Evolutionary conservation across 1,139 yeast species (phyloP).

Genomic region (Sugiyamaella sp.): DNA sequence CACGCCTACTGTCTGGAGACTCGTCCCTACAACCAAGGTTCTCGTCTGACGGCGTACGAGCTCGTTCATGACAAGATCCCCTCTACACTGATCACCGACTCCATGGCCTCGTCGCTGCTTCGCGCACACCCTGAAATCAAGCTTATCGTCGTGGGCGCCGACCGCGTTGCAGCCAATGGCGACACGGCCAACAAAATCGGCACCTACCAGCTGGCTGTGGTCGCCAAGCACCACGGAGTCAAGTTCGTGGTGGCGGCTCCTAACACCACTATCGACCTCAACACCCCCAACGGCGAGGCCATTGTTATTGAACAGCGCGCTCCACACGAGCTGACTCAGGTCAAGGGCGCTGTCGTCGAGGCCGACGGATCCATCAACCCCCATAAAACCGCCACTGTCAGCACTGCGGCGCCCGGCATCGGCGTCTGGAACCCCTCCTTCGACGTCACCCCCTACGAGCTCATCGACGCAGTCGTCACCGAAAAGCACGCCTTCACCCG

Average conservation of each 20-base stretch:
- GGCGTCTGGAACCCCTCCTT: conserved; percentile 96
- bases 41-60: conserved; percentile 90
- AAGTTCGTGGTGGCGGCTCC: conserved; percentile 96
- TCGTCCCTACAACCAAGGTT: conserved; percentile 96
- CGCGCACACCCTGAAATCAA: conserved; percentile 58
- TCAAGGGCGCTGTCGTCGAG: conserved; percentile 65
- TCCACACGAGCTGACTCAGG: conserved; percentile 70
- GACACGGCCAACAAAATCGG: conserved; percentile 98
- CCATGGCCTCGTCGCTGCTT: conserved; percentile 84
- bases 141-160: conserved; percentile 97
- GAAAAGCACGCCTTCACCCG: conserved; percentile 57
- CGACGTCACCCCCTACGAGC: conserved; percentile 83
- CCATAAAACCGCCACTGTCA: conserved; percentile 50
- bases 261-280: conserved; percentile 79
- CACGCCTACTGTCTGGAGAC: conserved; percentile 91
- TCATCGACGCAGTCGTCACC: conserved; percentile 87
- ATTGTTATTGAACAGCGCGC: conserved; percentile 91
- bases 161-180: conserved; percentile 82
- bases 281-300: conserved; percentile 65
- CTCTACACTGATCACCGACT: conserved; percentile 84
- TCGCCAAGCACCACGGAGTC: conserved; percentile 58
- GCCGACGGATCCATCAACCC: conserved; percentile 34
- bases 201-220: conserved; percentile 84
- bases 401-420: conserved; percentile 83
- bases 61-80: conserved; percentile 84